Evolutionary conservation across 129 eudicot genomes (phyloP).

Genomic region (Helianthus tuberosus): DNA sequence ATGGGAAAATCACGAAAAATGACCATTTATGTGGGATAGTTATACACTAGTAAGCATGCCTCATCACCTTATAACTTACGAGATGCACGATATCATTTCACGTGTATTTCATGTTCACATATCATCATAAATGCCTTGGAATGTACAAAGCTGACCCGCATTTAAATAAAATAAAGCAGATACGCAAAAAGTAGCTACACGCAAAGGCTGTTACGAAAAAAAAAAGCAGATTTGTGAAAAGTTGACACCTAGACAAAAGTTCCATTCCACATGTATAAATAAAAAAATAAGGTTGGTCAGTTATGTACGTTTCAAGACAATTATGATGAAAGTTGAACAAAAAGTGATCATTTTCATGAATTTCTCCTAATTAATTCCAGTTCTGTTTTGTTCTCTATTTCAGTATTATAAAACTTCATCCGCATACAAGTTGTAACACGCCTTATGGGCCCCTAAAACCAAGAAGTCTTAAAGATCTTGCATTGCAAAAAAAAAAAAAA

Average conservation of each 20-base stretch:
- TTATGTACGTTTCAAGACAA: not conserved
- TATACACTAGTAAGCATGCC: too few species aligned
- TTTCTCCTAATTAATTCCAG: constrained; percentile 8
- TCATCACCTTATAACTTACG: too few species aligned
- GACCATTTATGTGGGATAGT: too few species aligned
- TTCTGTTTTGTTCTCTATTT: not conserved
- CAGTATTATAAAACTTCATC: constrained; percentile 1
- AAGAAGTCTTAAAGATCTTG: constrained; percentile 8
- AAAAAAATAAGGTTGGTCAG: not conserved
- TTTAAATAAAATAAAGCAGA: too few species aligned
- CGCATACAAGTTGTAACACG: not conserved
- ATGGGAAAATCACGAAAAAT: too few species aligned
- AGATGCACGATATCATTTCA: too few species aligned
- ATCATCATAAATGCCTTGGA: not conserved
- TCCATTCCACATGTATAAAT: too few species aligned
- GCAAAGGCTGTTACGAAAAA: not conserved
- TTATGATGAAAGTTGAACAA: not conserved
- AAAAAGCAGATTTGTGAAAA: too few species aligned
- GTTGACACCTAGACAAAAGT: too few species aligned
- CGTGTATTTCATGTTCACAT: too few species aligned
- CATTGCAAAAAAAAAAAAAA: constrained; percentile 10
- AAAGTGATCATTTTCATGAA: not conserved
- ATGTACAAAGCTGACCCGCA: not conserved
- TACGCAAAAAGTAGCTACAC: not conserved
- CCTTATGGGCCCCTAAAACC: constrained; percentile 1